Evolutionary conservation across 106 monocot genomes (phyloP), one percentile per base, ranked within the genome.

Genomic region (Dendrobium chrysotoxum): DNA sequence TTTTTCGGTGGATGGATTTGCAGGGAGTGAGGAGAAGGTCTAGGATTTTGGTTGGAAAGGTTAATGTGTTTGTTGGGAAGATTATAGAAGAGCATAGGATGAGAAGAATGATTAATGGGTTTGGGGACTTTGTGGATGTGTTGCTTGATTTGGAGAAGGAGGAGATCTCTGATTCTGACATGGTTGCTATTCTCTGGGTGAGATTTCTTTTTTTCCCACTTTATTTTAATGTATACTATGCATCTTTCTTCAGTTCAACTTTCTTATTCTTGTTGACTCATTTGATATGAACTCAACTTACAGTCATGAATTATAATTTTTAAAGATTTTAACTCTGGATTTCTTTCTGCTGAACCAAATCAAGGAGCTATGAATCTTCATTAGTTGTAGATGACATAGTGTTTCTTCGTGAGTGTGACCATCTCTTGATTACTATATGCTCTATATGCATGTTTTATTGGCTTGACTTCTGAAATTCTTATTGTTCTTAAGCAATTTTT

Each of bases 21-120:
- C 93, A 90, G 64, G 88, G 93, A 18, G 86, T 93, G 26, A 88
- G 90, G 76, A 84, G 83, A 66, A 88, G 93, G 85, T 87, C 86
- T 64, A 82, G 75, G 58, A 50, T 15, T 13, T 65, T 93, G 53
- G 85, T 85, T 2, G 25, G 38, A 7, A 86, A 46, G 54, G 93
- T 93, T 0, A 79, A 90, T 30, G 83, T 85, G 13, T 88, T 93
- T 54, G 93, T 93, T 3, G 79, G 81, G 1, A 78, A 31, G 72
- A 87, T 93, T 46, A 88, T 90, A 15, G 88, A 88, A 21, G 93
- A 90, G 77, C 93, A 93, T 70, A 83, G 80, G 86, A 30, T 28
- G 77, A 84, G 21, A 78, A 72, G 46, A 38, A 88, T 75, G 46
- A 39, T n/a, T 1, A 53, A 1, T 55, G 73, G 4, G 1, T 78